These are phyloP conservation scores for Eimeria nieschulzi DNA, from an alignment of 169 alveolate species.

Conservation along the genomic window DNA sequence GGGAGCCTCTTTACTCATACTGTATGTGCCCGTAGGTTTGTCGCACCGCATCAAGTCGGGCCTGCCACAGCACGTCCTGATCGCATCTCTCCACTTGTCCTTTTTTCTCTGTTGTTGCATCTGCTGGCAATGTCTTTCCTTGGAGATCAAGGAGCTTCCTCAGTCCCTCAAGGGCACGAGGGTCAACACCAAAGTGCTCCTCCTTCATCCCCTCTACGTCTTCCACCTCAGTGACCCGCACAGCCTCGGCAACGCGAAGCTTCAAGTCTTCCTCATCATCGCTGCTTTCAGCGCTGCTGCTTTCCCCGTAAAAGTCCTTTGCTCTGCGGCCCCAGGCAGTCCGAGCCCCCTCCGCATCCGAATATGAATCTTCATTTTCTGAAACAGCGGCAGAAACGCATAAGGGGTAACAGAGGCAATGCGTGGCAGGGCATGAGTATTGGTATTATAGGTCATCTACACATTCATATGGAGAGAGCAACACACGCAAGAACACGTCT, in stretches of 20 bases:
- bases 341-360: constrained; percentile 54
- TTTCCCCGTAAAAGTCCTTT: constrained; percentile 78
- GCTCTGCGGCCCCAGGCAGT: constrained; percentile 81
- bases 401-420: no score
- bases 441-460: no score
- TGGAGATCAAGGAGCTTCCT: constrained; percentile 32
- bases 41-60: constrained; percentile 27
- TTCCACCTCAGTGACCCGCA: constrained; percentile 63
- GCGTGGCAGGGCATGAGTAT: no score
- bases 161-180: constrained; percentile 43
- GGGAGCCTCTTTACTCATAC: no score
- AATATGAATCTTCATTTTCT: no score
- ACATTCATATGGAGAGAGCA: no score
- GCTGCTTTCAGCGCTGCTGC: constrained; percentile 63
- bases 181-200: constrained; percentile 52
- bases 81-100: neutral
- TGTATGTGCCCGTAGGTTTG: no score
- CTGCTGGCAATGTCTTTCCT: constrained; percentile 28
- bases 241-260: constrained; percentile 44
- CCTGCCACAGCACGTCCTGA: constrained; percentile 31
- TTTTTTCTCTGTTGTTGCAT: neutral
- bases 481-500: no score
- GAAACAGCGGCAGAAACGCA: no score
- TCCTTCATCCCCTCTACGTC: constrained; percentile 61
- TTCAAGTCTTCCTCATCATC: constrained; percentile 63